Percentiles rank a stretch among this genome's conserved stretches.
These are phyloP conservation scores for Mycosphaerelloides madeirae DNA, from an alignment of 2,329 filamentous ascomycete genomes.

Conservation along the genomic window DNA sequence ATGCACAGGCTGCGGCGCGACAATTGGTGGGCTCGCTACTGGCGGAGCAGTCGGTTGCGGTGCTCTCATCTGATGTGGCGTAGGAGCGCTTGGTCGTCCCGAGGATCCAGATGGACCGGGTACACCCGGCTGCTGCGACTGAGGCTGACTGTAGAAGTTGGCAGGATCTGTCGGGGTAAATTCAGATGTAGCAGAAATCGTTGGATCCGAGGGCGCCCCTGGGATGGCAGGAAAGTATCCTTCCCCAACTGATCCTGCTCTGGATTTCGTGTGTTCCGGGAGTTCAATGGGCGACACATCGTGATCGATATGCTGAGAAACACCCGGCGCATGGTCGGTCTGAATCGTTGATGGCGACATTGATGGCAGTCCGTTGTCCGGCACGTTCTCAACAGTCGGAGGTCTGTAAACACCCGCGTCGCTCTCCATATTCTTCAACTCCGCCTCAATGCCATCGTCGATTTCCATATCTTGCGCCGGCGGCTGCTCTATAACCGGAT, in stretches of 20 bases:
- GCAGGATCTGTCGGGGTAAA: constrained; percentile 12
- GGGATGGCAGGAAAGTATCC: constrained; percentile 56
- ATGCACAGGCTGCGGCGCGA: constrained; percentile 37
- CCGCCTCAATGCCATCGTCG: constrained; percentile 26
- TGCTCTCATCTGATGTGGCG: constrained; percentile 10
- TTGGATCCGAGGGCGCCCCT: constrained; percentile 29
- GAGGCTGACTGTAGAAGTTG: constrained; percentile 19
- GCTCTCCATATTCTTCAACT: constrained; percentile 26
- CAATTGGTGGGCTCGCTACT: constrained; percentile 2
- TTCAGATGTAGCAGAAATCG: constrained; percentile 7
- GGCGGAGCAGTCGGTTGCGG: constrained; percentile 9
- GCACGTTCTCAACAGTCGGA: constrained; percentile 56
- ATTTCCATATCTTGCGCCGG: constrained; percentile 7
- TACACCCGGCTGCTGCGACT: no score
- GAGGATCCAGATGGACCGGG: no score
- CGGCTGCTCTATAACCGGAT: constrained; percentile 61
- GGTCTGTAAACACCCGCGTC: constrained; percentile 33
- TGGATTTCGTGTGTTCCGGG: constrained; percentile 25
- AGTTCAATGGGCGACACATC: constrained; percentile 53
- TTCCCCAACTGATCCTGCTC: constrained; percentile 49
- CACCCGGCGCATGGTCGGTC: constrained; percentile 30
- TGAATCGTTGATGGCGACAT: constrained; percentile 23
- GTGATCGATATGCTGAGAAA: constrained; percentile 13
- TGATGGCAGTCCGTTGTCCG: constrained; percentile 51
- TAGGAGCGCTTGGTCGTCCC: constrained; percentile 7